Percentiles rank a stretch among this genome's conserved stretches.
These are phyloP conservation scores for Kockiozyma suomiensis DNA, from an alignment of 805 yeast species.

Conservation along the genomic window DNA sequence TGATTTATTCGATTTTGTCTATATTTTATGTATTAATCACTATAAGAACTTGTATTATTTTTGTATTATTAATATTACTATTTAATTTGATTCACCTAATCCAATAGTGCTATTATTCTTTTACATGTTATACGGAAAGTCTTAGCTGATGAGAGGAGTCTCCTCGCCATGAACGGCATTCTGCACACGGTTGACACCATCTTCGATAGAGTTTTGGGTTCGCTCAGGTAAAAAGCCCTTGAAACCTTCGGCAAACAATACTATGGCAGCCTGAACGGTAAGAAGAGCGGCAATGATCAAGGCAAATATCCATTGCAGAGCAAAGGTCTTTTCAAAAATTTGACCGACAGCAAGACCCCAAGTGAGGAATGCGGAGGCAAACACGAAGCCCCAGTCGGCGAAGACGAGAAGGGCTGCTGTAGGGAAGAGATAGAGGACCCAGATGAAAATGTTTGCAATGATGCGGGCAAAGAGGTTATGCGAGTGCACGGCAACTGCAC, in stretches of 20 bases:
- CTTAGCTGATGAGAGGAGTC: conserved; percentile 4
- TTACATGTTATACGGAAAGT: neutral
- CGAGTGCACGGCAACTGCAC: conserved; percentile 72
- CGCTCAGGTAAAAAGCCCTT: conserved; percentile 1
- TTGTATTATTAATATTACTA: too few relatives aligned
- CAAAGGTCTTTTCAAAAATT: conserved; percentile 65
- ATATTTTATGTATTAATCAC: neutral
- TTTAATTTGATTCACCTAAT: neutral
- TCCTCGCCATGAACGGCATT: conserved; percentile 14
- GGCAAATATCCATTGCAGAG: conserved; percentile 86
- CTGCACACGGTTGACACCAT: conserved; percentile 1
- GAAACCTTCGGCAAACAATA: conserved; percentile 38
- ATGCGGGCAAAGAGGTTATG: conserved; percentile 61
- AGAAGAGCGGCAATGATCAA: conserved; percentile 63
- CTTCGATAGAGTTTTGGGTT: neutral
- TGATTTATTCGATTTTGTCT: too few relatives aligned
- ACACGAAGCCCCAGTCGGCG: conserved; percentile 73
- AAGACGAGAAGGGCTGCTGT: conserved; percentile 56
- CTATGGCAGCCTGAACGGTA: conserved; percentile 54
- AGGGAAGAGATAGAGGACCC: conserved; percentile 76
- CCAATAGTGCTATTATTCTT: neutral
- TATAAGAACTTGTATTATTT: too few relatives aligned
- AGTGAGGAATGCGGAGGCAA: conserved; percentile 58
- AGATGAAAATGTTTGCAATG: conserved; percentile 70
- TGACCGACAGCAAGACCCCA: conserved; percentile 74